Evolutionary conservation across 1,284 basidiomycete genomes (phyloP).

Genomic region (Ustanciosporium gigantosporum): DNA sequence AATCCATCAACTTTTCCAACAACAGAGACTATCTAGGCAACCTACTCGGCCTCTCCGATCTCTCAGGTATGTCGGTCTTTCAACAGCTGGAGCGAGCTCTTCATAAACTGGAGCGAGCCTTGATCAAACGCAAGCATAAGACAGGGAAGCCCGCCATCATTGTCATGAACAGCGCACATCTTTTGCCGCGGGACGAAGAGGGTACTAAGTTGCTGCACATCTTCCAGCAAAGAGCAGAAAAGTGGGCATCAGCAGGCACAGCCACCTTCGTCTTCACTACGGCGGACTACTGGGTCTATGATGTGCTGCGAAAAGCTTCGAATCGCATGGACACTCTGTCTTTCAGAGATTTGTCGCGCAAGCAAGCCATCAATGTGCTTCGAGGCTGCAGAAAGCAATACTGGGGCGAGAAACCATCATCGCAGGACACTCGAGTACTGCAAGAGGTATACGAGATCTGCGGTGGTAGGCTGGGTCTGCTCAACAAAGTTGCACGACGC

Average conservation of each 20-base stretch:
- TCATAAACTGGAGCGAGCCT: constrained; percentile 54
- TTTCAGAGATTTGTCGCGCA: constrained; percentile 45
- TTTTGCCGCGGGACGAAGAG: constrained; percentile 50
- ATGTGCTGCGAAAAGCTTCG: constrained; percentile 45
- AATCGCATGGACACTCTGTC: constrained; percentile 57
- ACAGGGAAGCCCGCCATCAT: constrained; percentile 53
- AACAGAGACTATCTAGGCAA: constrained; percentile 56
- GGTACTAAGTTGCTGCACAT: constrained; percentile 47
- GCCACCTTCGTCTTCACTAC: constrained; percentile 52
- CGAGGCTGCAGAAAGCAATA: constrained; percentile 48
- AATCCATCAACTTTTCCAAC: constrained; percentile 53
- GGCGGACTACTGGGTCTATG: constrained; percentile 54
- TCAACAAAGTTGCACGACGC: constrained; percentile 49
- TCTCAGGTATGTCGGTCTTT: constrained; percentile 48
- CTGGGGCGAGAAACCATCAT: constrained; percentile 42
- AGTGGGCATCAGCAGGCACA: constrained; percentile 52
- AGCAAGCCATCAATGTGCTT: constrained; percentile 48
- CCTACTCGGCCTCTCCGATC: constrained; percentile 51
- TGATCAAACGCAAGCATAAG: constrained; percentile 40
- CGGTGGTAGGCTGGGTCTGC: constrained; percentile 46
- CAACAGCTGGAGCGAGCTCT: constrained; percentile 50
- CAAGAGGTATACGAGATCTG: constrained; percentile 53
- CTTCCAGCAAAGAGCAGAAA: constrained; percentile 56
- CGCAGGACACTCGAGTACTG: constrained; percentile 26
- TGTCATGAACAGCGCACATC: constrained; percentile 54